phyloP scores from a whole-genome alignment of 2,329 filamentous ascomycete genomes.

The Huntiella abstrusa region DNA sequence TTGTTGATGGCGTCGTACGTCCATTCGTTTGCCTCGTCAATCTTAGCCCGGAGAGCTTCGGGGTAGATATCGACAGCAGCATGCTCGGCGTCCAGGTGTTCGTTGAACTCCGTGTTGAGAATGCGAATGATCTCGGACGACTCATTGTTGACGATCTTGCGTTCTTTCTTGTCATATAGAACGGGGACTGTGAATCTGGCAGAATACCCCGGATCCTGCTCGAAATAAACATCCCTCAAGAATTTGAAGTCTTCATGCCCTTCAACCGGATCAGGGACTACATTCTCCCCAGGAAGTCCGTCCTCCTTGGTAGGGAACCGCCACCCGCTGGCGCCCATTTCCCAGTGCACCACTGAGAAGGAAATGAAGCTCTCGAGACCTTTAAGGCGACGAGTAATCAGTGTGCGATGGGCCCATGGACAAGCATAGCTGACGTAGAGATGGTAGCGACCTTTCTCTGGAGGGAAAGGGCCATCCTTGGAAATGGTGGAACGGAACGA shows the following conservation, averaged over 20 bases:
- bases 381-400: slow-evolving; percentile 81
- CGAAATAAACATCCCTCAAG: slow-evolving; percentile 65
- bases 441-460: slow-evolving; percentile 82
- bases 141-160: slow-evolving; percentile 78
- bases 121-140: slow-evolving; percentile 84
- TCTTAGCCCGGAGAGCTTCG: slow-evolving; percentile 38
- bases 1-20: slow-evolving; percentile 59
- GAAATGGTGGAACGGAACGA: slow-evolving; percentile 70
- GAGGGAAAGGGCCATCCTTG: slow-evolving; percentile 53
- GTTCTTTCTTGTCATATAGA: slow-evolving; percentile 59
- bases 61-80: slow-evolving; percentile 51
- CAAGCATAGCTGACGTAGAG: slow-evolving; percentile 90
- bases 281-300: slow-evolving; percentile 36
- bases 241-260: slow-evolving; percentile 50
- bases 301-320: slow-evolving; percentile 53
- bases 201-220: slow-evolving; percentile 48
- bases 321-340: slow-evolving; percentile 55
- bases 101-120: slow-evolving; percentile 62
- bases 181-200: slow-evolving; percentile 79
- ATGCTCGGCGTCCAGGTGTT: slow-evolving; percentile 40
- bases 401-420: slow-evolving; percentile 76
- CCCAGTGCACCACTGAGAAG: slow-evolving; percentile 78
- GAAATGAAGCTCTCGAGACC: slow-evolving; percentile 72
- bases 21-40: slow-evolving; percentile 66
- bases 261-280: slow-evolving; percentile 48